Base-by-base conservation (phyloP, 495 filamentous ascomycete genomes). In the Bombardia bombarda region DNA sequence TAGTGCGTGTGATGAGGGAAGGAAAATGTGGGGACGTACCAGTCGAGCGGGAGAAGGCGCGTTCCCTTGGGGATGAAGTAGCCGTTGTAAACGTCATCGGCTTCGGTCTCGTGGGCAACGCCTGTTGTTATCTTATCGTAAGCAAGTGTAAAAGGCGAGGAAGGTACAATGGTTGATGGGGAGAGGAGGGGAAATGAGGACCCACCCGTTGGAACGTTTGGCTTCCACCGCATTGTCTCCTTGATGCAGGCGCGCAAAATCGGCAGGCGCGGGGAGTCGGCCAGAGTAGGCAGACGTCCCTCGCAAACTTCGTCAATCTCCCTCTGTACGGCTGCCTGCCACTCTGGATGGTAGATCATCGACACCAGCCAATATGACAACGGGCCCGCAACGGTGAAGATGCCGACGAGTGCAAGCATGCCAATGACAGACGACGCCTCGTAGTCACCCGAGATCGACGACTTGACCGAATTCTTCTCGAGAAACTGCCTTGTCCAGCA, bases 301-400 rank as follows among this genome's bases (percentile, higher is more conserved):
- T 48, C 61, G 42, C 74, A 77, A 19, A 67, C 66, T 6, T 67
- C 55, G 48, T 79, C 76, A 25, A 79, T 50, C 49, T 80, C 76
- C 32, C 68, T 58, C 45, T 77, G 74, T 8, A 67, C 62, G 0
- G 52, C 52, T 2, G 44, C 52, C 39, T 68, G 65, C 65, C 65
- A 68, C 28, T 56, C 51, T 2, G 60, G 63, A 33, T 67, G 56
- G 39, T 68, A 56, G 24, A 67, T 50, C 65, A 68, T 68, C 0
- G 55, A 38, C 4, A 67, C 61, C 1, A 68, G 44, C 56, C 58
- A 68, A 50, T 67, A 68, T 19, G 58, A 63, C 8, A 68, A 42
- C 7, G 65, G 65, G 0, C 65, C 65, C 4, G 61, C 63, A 7
- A 68, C 56, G 1, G 65, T 68, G n/a, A 68, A 67, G 24, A 68